Evolutionary conservation across 345 rosid species (phyloP), one percentile per base, ranked within the genome.

Genomic region (Cardamine occulta): DNA sequence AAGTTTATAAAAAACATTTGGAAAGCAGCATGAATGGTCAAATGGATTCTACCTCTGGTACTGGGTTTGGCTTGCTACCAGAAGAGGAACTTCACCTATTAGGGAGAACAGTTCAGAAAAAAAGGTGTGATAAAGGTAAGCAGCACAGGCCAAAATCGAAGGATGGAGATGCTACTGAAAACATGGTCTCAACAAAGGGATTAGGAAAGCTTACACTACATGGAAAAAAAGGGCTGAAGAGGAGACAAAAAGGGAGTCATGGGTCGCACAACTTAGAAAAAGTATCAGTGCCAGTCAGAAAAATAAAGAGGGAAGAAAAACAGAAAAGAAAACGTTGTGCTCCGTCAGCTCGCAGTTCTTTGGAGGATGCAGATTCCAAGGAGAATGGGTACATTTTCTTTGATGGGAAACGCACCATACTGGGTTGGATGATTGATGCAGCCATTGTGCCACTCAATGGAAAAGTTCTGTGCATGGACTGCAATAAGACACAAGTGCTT

Each of bases 341-440:
- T 39, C 76, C 87, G 72, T 82, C 85, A 80, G 96, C 72, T 61
- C 98, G 96, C 73, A 82, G 72, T 67, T 83, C 97, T 58, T 79
- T 83, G 62, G 82, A 81, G 23, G 86, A 83, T 51, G 63, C 57
- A 5, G 83, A 82, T 34, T 77, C 88, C 68, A 81, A 84, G 15
- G 74, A 74, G 35, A 80, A 81, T 68, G 86, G 87, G 48, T 92
- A 87, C 84, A 79, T 86, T 58, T 79, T 85, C 24, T 92, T 84
- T 79, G 86, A 82, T 73, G 97, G 93, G 64, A 90, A 88, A 79
- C 85, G 97, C 63, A 88, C 93, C 63, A 80, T 88, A 47, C 88
- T 92, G 64, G 52, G 88, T 28, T 94, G 98, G 98, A 86, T 94
- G 98, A 82, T 94, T 79, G 96, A 87, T 73, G 54, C 79, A 65